These are phyloP conservation scores for Coemansia sp. DNA, from an alignment of 192 early-diverging fungal genomes.

Conservation along the genomic window DNA sequence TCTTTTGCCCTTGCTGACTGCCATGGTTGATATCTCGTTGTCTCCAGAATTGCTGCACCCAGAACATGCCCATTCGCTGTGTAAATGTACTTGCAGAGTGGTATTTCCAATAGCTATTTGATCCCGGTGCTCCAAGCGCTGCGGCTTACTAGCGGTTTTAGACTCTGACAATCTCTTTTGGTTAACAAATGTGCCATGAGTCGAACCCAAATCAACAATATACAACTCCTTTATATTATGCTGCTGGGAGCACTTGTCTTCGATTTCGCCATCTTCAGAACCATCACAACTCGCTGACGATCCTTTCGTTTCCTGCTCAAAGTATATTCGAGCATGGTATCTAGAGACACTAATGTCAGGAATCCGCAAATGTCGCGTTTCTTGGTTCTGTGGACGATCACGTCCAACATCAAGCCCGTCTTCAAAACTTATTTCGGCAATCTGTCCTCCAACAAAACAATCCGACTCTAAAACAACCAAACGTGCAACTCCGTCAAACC, in stretches of 20 bases:
- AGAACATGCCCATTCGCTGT: constrained; percentile 62
- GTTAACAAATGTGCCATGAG: constrained; percentile 76
- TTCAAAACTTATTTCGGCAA: constrained; percentile 56
- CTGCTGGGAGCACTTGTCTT: constrained; percentile 15
- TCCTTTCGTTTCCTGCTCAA: not conserved
- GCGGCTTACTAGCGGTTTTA: constrained; percentile 63
- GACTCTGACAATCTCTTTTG: constrained; percentile 59
- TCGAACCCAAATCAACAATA: constrained; percentile 67
- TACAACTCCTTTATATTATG: constrained; percentile 25
- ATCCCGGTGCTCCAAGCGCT: constrained; percentile 58
- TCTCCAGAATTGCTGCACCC: constrained; percentile 56
- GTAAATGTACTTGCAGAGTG: constrained; percentile 61
- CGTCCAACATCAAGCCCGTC: constrained; percentile 60
- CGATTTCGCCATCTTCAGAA: constrained; percentile 43
- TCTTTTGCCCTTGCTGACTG: too few species aligned
- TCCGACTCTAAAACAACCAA: constrained; percentile 61
- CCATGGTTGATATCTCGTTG: constrained; percentile 47
- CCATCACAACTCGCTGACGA: not conserved
- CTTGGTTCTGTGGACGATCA: constrained; percentile 53
- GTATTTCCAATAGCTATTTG: constrained; percentile 59
- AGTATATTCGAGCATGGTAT: constrained; percentile 62
- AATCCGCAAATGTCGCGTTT: constrained; percentile 54
- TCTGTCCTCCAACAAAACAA: constrained; percentile 37
- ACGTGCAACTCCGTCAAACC: constrained; percentile 38
- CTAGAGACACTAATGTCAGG: constrained; percentile 64